Evolutionary conservation across 2,329 filamentous ascomycete genomes (phyloP).

Genomic region (Fusarium palustre): DNA sequence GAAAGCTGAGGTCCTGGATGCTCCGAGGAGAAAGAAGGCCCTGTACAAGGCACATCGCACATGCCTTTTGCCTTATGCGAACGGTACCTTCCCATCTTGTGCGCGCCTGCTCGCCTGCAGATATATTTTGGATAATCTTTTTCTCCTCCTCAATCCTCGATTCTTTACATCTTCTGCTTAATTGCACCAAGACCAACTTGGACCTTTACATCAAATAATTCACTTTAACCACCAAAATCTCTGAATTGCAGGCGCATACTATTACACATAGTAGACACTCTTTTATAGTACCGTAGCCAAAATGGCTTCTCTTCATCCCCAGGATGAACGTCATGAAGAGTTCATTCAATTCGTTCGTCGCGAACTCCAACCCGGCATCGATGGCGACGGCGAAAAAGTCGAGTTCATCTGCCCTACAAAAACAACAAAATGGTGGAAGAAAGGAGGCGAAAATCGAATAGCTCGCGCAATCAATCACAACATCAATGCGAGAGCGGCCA

Average conservation of each 20-base stretch:
- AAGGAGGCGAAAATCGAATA: neutral
- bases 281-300: neutral
- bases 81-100: neutral
- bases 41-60: neutral
- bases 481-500: neutral
- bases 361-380: neutral
- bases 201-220: neutral
- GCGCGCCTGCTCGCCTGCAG: neutral
- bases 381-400: neutral
- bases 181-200: neutral
- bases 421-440: conserved; percentile 6
- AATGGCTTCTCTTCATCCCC: neutral
- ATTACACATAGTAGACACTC: too few species aligned
- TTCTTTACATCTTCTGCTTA: neutral
- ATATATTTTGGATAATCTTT: neutral
- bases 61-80: neutral
- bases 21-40: neutral
- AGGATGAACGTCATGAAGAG: conserved; percentile 5
- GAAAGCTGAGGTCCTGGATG: neutral
- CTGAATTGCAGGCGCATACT: too few species aligned
- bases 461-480: neutral
- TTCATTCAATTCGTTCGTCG: conserved; percentile 2
- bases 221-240: neutral
- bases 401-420: neutral
- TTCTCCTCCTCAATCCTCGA: neutral